phyloP scores from a whole-genome alignment of 495 filamentous ascomycete genomes.

The Penicillium flavigenum region DNA sequence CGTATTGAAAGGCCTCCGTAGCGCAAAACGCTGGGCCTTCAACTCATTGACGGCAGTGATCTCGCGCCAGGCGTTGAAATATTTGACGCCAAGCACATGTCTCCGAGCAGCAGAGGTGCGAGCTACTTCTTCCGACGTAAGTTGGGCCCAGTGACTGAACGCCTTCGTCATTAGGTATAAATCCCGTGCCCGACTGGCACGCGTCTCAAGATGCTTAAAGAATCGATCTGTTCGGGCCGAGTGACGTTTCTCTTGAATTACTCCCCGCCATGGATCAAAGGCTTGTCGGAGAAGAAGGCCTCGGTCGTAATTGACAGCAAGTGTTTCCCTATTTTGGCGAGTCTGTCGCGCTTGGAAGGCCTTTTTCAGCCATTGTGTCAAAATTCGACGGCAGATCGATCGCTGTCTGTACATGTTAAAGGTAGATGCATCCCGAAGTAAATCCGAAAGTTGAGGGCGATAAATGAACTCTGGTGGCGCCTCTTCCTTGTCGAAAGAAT shows the following conservation, averaged over 20 bases:
- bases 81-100: constrained; percentile 68
- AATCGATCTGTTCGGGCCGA: constrained; percentile 56
- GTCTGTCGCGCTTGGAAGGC: constrained; percentile 46
- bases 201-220: constrained; percentile 58
- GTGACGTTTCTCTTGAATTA: constrained; percentile 48
- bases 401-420: constrained; percentile 55
- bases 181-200: constrained; percentile 61
- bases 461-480: constrained; percentile 45
- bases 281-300: constrained; percentile 54
- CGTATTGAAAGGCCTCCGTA: constrained; percentile 54
- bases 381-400: constrained; percentile 45
- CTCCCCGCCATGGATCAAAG: constrained; percentile 58
- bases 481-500: constrained; percentile 31
- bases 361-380: constrained; percentile 56
- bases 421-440: constrained; percentile 58
- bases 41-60: constrained; percentile 69
- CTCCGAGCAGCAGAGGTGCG: constrained; percentile 60
- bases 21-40: constrained; percentile 62
- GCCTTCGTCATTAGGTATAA: constrained; percentile 68
- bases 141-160: constrained; percentile 71
- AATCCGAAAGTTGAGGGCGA: constrained; percentile 54
- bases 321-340: constrained; percentile 46
- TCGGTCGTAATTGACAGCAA: constrained; percentile 53
- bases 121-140: constrained; percentile 58
- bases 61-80: constrained; percentile 74